phyloP scores from a whole-genome alignment of 2,329 filamentous ascomycete species.

The Coleophoma crateriformis region DNA sequence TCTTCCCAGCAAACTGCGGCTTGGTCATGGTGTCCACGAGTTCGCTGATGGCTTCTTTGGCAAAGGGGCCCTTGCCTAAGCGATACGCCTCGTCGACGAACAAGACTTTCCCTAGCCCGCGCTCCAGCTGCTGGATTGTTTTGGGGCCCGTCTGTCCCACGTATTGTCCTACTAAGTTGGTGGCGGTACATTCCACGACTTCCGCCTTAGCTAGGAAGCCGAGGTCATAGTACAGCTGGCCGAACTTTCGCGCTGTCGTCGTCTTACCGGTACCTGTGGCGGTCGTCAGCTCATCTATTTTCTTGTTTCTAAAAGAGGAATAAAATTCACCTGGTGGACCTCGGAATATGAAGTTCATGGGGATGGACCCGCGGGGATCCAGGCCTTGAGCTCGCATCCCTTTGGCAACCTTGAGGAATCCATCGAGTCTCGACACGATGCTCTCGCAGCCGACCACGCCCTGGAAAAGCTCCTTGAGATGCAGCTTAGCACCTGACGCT shows the following conservation, averaged over 20 bases:
- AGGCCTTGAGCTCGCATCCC: constrained; percentile 38
- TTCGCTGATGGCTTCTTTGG: constrained; percentile 67
- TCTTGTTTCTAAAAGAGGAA: not conserved
- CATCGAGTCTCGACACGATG: constrained; percentile 41
- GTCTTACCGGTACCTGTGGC: constrained; percentile 63
- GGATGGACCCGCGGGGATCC: constrained; percentile 45
- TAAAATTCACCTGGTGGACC: constrained; percentile 59
- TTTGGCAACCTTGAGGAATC: constrained; percentile 38
- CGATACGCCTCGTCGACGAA: constrained; percentile 57
- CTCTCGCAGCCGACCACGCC: constrained; percentile 45
- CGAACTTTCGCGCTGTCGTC: constrained; percentile 67
- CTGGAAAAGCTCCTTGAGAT: constrained; percentile 40
- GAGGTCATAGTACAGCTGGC: constrained; percentile 70
- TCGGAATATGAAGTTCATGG: constrained; percentile 53
- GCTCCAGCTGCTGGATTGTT: constrained; percentile 51
- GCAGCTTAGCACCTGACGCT: constrained; percentile 31
- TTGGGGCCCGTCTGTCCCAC: constrained; percentile 67
- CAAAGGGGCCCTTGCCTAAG: constrained; percentile 42
- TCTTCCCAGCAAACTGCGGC: constrained; percentile 39
- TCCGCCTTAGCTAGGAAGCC: constrained; percentile 56
- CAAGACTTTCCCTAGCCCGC: constrained; percentile 44
- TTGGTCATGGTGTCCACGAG: constrained; percentile 45
- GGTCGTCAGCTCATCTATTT: not conserved
- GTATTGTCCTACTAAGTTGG: constrained; percentile 63
- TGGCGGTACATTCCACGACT: constrained; percentile 61